These are phyloP conservation scores for Hirsutella minnesotensis DNA, from an alignment of 2,329 filamentous ascomycete species.

Conservation along the genomic window DNA sequence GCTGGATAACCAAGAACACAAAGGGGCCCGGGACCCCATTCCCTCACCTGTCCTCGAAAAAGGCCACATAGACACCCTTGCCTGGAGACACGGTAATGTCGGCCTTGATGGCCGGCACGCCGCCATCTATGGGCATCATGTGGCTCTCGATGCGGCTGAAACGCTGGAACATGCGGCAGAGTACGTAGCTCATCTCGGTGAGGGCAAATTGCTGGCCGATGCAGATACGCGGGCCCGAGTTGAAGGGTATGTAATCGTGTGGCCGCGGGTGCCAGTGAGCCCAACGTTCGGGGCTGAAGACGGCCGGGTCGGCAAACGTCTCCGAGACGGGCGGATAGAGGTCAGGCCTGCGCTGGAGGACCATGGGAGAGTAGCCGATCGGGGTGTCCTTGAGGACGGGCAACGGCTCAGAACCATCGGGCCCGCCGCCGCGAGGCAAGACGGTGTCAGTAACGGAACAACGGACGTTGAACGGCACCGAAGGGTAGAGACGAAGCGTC, in stretches of 20 bases:
- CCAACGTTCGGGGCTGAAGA: conserved; percentile 59
- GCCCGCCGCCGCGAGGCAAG: conserved; percentile 59
- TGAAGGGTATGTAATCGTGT: conserved; percentile 65
- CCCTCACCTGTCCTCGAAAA: conserved; percentile 32
- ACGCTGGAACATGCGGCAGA: conserved; percentile 60
- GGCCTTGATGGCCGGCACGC: conserved; percentile 39
- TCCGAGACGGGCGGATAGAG: conserved; percentile 41
- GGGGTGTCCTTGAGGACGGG: conserved; percentile 54
- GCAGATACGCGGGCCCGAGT: conserved; percentile 61
- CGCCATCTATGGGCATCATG: conserved; percentile 43
- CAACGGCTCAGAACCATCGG: conserved; percentile 48
- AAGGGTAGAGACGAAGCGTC: conserved; percentile 64
- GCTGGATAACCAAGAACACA: too few relatives aligned
- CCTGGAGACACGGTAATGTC: conserved; percentile 50
- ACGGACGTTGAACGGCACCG: conserved; percentile 70
- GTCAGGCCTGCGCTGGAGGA: conserved; percentile 61
- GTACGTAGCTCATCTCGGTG: conserved; percentile 63
- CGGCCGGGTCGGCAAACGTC: conserved; percentile 29
- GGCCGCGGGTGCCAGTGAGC: conserved; percentile 46
- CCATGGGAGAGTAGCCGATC: conserved; percentile 54
- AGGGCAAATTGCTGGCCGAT: conserved; percentile 72
- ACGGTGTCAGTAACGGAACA: conserved; percentile 61
- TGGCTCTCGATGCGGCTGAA: conserved; percentile 51
- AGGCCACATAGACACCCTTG: conserved; percentile 44
- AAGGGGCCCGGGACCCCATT: too few relatives aligned